These are phyloP conservation scores for Psilocybe cubensis DNA, from an alignment of 768 basidiomycete species.

Conservation along the genomic window DNA sequence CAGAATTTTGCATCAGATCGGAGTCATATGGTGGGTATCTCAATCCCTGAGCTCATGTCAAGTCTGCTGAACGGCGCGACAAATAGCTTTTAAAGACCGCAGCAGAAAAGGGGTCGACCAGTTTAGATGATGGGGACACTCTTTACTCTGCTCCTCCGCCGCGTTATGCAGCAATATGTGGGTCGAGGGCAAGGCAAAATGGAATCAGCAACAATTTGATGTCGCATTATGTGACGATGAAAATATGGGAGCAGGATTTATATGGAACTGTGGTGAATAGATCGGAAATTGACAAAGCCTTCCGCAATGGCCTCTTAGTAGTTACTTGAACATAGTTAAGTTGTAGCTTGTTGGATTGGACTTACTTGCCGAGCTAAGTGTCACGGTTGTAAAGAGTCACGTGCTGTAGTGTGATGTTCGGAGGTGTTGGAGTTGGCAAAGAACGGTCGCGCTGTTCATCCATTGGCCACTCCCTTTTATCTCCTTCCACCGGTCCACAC, in stretches of 20 bases:
- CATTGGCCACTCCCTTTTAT: constrained; percentile 12
- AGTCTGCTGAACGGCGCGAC: neutral
- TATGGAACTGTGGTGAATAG: constrained; percentile 36
- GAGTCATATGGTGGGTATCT: constrained; percentile 68
- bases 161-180: constrained; percentile 51
- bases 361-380: neutral
- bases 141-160: constrained; percentile 52
- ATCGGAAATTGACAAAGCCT: constrained; percentile 38
- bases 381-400: neutral
- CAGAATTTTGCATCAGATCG: constrained; percentile 73
- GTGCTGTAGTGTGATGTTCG: neutral
- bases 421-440: neutral
- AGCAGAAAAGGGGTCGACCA: neutral
- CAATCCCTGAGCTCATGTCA: constrained; percentile 1
- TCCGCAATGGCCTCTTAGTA: too few species aligned
- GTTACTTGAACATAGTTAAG: too few species aligned
- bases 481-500: constrained; percentile 15
- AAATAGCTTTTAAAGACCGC: neutral
- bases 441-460: constrained; percentile 11
- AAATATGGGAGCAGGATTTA: constrained; percentile 23
- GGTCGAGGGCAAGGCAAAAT: constrained; percentile 38
- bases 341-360: neutral
- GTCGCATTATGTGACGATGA: constrained; percentile 58
- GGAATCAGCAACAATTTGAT: constrained; percentile 58
- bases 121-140: neutral